phyloP scores from a whole-genome alignment of 2,329 filamentous ascomycete species.

The Xylaria sp. region DNA sequence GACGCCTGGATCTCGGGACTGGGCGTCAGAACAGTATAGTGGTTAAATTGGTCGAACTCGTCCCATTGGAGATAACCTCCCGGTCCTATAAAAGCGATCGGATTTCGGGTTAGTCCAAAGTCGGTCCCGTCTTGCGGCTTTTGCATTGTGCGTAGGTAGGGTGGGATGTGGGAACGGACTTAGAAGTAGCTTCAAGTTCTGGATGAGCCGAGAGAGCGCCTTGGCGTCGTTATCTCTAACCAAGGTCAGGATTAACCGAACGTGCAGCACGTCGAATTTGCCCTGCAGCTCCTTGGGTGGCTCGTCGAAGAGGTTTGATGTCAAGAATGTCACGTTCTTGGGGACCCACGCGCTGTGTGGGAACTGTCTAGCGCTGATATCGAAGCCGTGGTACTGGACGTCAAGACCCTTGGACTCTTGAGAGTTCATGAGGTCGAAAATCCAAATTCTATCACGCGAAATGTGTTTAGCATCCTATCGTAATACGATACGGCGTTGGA shows the following conservation, averaged over 20 bases:
- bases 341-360: slow-evolving; percentile 14
- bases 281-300: slow-evolving; percentile 10
- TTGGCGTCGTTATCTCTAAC: slow-evolving; percentile 5
- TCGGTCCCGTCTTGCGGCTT: neutral
- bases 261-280: slow-evolving; percentile 13
- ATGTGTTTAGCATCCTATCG: neutral
- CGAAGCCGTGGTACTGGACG: slow-evolving; percentile 13
- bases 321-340: slow-evolving; percentile 6
- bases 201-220: slow-evolving; percentile 8
- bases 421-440: slow-evolving; percentile 14
- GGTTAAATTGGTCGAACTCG: slow-evolving; percentile 12
- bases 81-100: slow-evolving; percentile 3
- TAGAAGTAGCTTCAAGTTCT: slow-evolving; percentile 14
- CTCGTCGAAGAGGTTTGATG: slow-evolving; percentile 6
- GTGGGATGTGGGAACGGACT: slow-evolving; percentile 2
- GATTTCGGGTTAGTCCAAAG: neutral
- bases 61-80: slow-evolving; percentile 18
- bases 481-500: neutral
- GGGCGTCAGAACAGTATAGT: slow-evolving; percentile 7
- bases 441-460: slow-evolving; percentile 6
- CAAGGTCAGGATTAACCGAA: slow-evolving; percentile 14
- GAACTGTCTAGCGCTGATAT: slow-evolving; percentile 14
- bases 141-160: neutral
- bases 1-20: neutral
- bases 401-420: slow-evolving; percentile 6